A percentile compares a stretch with the other conserved stretches of the same genome.
These are phyloP conservation scores for Stemphylium beticola DNA, from an alignment of 2,329 filamentous ascomycete genomes.

Conservation along the genomic window DNA sequence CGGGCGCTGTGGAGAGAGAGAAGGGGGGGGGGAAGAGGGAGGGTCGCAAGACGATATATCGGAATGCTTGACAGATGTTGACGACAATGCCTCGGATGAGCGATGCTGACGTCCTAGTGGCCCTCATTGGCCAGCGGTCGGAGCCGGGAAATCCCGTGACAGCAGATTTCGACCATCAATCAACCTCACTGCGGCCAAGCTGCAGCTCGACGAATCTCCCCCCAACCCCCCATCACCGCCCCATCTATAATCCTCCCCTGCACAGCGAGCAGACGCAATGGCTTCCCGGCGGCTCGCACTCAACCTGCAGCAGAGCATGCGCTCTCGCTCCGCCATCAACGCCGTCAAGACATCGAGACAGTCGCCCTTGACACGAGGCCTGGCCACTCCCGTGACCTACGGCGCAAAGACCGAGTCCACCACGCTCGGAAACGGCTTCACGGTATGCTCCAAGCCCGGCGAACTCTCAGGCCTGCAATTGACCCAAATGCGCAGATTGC, in stretches of 20 bases:
- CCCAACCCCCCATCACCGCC: slow-evolving; percentile 34
- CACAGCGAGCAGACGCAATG: slow-evolving; percentile 64
- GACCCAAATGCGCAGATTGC: slow-evolving; percentile 72
- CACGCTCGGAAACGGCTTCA: slow-evolving; percentile 96
- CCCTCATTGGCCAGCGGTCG: slow-evolving; percentile 28
- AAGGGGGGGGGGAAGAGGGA: slow-evolving; percentile 4
- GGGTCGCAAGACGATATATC: slow-evolving; percentile 14
- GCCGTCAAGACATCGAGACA: slow-evolving; percentile 60
- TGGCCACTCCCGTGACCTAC: slow-evolving; percentile 79
- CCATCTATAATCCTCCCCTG: slow-evolving; percentile 32
- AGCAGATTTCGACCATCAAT: slow-evolving; percentile 31
- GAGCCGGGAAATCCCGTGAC: slow-evolving; percentile 27
- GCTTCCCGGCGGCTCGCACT: slow-evolving; percentile 96
- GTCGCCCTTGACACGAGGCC: slow-evolving; percentile 78
- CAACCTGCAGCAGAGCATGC: slow-evolving; percentile 89
- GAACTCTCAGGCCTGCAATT: slow-evolving; percentile 35
- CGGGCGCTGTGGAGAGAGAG: slow-evolving; percentile 5
- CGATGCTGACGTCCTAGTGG: slow-evolving; percentile 23
- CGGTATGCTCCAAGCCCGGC: slow-evolving; percentile 62
- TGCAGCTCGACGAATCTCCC: slow-evolving; percentile 34
- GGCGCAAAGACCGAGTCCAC: slow-evolving; percentile 92
- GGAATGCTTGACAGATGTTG: slow-evolving; percentile 16
- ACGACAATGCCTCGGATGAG: slow-evolving; percentile 29
- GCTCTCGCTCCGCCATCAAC: slow-evolving; percentile 83
- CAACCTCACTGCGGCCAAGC: slow-evolving; percentile 33